These are phyloP conservation scores for Lanmaoa pseudosensibilis DNA, from an alignment of 768 basidiomycete species.

Conservation along the genomic window DNA sequence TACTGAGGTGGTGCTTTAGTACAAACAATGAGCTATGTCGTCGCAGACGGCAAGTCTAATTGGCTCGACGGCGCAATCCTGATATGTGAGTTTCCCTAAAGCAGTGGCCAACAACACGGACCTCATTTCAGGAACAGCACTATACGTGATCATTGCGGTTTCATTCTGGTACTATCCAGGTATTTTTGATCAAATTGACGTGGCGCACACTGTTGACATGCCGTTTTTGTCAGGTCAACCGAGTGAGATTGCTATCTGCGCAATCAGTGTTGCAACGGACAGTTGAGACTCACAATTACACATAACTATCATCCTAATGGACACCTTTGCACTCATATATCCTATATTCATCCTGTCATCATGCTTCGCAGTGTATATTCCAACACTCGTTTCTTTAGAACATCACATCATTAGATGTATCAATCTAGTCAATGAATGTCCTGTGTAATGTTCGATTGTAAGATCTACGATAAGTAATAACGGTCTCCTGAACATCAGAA, in stretches of 20 bases:
- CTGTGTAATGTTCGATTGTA: constrained; percentile 1
- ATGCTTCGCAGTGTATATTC: constrained; percentile 16
- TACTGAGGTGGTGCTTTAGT: constrained; percentile 41
- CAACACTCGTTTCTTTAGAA: constrained; percentile 15
- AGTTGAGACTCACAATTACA: background rate
- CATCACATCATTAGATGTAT: background rate
- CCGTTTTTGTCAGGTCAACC: constrained; percentile 25
- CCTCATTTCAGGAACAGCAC: constrained; percentile 37
- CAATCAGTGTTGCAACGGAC: background rate
- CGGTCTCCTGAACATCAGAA: constrained; percentile 36
- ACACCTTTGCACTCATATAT: background rate
- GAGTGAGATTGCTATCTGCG: constrained; percentile 19
- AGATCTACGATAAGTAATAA: constrained; percentile 36
- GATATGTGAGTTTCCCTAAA: constrained; percentile 50
- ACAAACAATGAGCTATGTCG: constrained; percentile 80
- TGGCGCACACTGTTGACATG: background rate
- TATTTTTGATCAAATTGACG: constrained; percentile 6
- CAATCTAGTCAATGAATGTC: constrained; percentile 6
- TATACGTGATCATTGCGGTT: constrained; percentile 72
- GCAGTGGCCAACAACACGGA: no score
- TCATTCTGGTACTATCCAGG: constrained; percentile 64
- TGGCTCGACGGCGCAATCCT: constrained; percentile 80
- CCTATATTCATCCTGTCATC: constrained; percentile 6
- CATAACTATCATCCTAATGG: constrained; percentile 1
- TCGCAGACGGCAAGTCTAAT: constrained; percentile 80